Percentiles rank a stretch among this genome's conserved stretches.
Conservation (phyloP, 1,284 basidiomycete genomes). For the Kalmanozyma brasiliensis region DNA sequence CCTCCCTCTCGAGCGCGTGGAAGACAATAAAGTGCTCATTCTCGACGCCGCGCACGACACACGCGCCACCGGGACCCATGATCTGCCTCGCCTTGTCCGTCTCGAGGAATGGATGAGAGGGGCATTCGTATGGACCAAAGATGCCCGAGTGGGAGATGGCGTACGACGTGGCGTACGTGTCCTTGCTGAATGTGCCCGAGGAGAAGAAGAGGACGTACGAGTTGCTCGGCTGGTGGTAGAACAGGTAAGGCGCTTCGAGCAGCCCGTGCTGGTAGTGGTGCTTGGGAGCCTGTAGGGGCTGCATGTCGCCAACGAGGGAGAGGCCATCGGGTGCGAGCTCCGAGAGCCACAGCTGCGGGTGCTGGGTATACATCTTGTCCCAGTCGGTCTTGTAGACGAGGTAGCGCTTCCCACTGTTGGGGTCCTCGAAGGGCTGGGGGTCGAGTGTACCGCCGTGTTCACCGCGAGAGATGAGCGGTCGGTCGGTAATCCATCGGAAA, state of each 20-base stretch:
- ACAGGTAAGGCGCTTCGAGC: conserved; percentile 56
- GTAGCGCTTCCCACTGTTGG: conserved; percentile 40
- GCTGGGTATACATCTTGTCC: conserved; percentile 53
- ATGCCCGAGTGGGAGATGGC: conserved; percentile 50
- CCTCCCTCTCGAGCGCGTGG: conserved; percentile 46
- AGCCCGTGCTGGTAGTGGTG: conserved; percentile 44
- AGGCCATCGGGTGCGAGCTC: conserved; percentile 55
- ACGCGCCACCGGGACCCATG: conserved; percentile 54
- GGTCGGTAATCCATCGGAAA: conserved; percentile 47
- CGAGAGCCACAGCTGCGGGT: conserved; percentile 55
- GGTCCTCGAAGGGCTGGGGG: conserved; percentile 58
- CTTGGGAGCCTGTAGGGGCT: conserved; percentile 43
- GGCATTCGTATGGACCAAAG: conserved; percentile 49
- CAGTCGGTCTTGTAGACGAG: conserved; percentile 52
- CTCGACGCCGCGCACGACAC: conserved; percentile 47
- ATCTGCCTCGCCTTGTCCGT: conserved; percentile 44
- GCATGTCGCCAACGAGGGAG: conserved; percentile 43
- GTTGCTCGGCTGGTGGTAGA: conserved; percentile 39
- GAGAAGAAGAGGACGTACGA: conserved; percentile 59
- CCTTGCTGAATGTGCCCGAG: conserved; percentile 50
- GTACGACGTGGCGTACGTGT: conserved; percentile 52
- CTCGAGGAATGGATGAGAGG: conserved; percentile 33
- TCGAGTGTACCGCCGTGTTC: conserved; percentile 52
- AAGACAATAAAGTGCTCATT: conserved; percentile 55
- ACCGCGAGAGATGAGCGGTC: conserved; percentile 48